These are phyloP conservation scores for Rhododendron ferrugineum DNA, from an alignment of 148 eudicot species.

Conservation along the genomic window DNA sequence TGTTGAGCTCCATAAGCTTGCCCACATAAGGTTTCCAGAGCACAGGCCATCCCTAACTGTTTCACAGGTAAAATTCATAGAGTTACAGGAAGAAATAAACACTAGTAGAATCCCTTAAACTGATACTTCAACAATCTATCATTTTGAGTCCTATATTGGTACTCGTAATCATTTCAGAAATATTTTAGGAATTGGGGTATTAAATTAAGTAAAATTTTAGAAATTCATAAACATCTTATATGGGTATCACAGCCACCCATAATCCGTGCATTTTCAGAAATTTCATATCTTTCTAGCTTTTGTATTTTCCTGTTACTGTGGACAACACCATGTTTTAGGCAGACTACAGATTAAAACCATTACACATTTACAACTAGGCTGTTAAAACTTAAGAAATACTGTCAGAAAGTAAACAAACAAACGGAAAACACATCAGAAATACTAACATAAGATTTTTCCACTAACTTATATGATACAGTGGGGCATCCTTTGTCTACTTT, in stretches of 20 bases:
- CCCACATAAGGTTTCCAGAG: conserved; percentile 78
- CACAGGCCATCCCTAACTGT: conserved; percentile 79
- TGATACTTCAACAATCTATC: not conserved
- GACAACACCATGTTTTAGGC: not conserved
- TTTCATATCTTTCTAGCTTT: not conserved
- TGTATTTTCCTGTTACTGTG: not conserved
- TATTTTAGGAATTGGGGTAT: not conserved
- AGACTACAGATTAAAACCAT: not conserved
- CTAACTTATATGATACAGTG: not conserved
- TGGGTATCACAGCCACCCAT: not conserved
- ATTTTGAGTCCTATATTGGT: not conserved
- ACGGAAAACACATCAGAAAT: not conserved
- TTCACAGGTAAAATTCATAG: conserved; percentile 1
- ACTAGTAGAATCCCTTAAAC: not conserved
- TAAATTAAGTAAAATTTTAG: not conserved
- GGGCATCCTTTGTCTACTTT: not conserved
- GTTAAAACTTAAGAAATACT: not conserved
- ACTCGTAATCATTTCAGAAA: not conserved
- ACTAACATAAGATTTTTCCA: not conserved
- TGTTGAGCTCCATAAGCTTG: conserved; percentile 87
- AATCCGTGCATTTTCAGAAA: not conserved
- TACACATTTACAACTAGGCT: not conserved
- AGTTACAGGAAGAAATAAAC: not conserved
- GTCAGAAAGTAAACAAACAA: not conserved
- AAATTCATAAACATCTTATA: not conserved